A percentile compares a stretch with the other conserved stretches of the same genome.
Evolutionary conservation across 176 grass and related monocot species (phyloP).

Genomic region (Secale cereale): DNA sequence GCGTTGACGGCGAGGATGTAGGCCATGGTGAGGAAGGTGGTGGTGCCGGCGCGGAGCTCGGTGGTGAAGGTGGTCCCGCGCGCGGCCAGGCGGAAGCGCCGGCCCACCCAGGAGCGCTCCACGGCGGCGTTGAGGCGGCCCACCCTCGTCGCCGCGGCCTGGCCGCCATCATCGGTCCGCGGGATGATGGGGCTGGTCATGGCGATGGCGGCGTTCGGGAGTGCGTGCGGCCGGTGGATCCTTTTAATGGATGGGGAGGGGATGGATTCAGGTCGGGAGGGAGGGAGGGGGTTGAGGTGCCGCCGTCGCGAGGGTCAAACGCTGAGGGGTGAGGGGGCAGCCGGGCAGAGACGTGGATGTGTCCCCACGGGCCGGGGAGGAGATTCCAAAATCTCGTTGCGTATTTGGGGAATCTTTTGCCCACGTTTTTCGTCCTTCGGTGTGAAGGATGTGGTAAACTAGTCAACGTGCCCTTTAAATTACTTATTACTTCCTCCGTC

Average conservation of each 20-base stretch:
- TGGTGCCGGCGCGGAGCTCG: slow-evolving; percentile 74
- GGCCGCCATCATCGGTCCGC: not conserved
- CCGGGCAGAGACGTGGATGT: no score
- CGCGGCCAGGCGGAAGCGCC: slow-evolving; percentile 31
- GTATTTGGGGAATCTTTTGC: no score
- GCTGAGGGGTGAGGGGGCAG: no score
- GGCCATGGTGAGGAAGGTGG: slow-evolving; percentile 86
- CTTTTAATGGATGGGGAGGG: slow-evolving; percentile 10
- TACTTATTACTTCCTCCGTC: no score
- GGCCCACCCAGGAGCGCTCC: slow-evolving; percentile 43
- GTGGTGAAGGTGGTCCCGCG: slow-evolving; percentile 71
- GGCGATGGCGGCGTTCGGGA: not conserved
- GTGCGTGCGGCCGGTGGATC: slow-evolving; percentile 14
- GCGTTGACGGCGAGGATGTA: slow-evolving; percentile 89
- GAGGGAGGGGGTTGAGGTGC: not conserved
- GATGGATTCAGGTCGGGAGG: no score
- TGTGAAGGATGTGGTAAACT: no score
- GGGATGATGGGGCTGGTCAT: slow-evolving; percentile 49
- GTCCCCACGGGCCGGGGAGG: not conserved
- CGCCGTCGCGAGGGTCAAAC: not conserved
- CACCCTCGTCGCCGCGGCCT: slow-evolving; percentile 23
- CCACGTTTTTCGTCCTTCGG: no score
- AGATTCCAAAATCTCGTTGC: not conserved
- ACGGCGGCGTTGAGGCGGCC: slow-evolving; percentile 40
- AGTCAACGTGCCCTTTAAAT: no score